A percentile compares a stretch with the other conserved stretches of the same genome.
These are phyloP conservation scores for Spergularia marina DNA, from an alignment of 148 eudicot genomes.

Conservation along the genomic window DNA sequence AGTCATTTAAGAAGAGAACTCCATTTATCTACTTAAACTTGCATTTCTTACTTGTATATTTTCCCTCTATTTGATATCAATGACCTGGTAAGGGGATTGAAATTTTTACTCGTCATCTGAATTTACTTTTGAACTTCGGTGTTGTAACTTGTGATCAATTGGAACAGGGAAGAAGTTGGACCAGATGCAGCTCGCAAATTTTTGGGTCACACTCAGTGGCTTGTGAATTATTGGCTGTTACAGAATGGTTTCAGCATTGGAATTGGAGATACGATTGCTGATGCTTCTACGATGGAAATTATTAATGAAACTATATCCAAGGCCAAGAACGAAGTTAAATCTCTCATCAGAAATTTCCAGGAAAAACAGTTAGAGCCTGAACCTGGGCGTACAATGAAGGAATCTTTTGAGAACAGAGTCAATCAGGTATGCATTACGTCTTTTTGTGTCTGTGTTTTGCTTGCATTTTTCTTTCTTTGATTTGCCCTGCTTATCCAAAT, in stretches of 20 bases:
- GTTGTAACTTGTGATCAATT: not conserved
- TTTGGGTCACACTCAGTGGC: slow-evolving; percentile 99
- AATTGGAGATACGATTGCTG: slow-evolving; percentile 99
- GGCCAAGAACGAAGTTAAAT: slow-evolving; percentile 92
- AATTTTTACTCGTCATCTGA: not conserved
- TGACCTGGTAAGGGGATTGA: not conserved
- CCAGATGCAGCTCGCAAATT: slow-evolving; percentile 99
- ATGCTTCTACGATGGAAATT: slow-evolving; percentile 89
- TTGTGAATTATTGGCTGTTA: slow-evolving; percentile 95
- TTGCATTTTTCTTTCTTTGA: slow-evolving; percentile 1
- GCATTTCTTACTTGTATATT: not conserved
- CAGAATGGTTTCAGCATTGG: slow-evolving; percentile 96
- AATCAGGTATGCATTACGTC: slow-evolving; percentile 59
- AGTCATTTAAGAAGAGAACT: not conserved
- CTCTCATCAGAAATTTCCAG: slow-evolving; percentile 70
- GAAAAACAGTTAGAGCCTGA: slow-evolving; percentile 89
- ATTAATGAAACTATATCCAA: slow-evolving; percentile 86
- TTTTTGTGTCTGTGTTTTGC: not conserved
- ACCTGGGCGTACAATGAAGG: slow-evolving; percentile 99
- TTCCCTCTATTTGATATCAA: not conserved
- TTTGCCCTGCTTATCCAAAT: not conserved
- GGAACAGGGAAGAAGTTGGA: slow-evolving; percentile 92
- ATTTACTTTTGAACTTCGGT: not conserved
- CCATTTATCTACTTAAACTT: not conserved
- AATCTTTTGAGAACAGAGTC: slow-evolving; percentile 95